A percentile compares a stretch with the other conserved stretches of the same genome.
phyloP scores from a whole-genome alignment of 208 protist genomes.

The Trypanosoma congolense region DNA sequence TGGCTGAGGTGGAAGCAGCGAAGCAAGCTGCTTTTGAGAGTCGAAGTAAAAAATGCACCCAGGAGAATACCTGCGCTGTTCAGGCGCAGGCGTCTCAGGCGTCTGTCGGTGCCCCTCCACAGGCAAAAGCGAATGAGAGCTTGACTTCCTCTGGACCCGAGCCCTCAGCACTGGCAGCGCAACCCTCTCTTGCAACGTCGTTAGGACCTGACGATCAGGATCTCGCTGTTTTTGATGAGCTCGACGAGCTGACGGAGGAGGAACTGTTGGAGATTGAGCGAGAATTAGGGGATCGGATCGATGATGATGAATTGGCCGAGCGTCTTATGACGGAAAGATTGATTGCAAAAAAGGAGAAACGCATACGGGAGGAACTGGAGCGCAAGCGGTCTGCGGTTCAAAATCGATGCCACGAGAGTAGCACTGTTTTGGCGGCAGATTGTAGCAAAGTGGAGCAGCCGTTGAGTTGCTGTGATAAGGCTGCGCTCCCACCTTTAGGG shows the following conservation, averaged over 20 bases:
- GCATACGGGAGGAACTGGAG: slow-evolving; percentile 41
- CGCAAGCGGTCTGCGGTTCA: not conserved
- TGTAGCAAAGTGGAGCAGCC: not conserved
- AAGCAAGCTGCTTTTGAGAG: slow-evolving; percentile 4
- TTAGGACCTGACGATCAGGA: slow-evolving; percentile 14
- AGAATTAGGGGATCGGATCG: slow-evolving; percentile 58
- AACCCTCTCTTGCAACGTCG: no score
- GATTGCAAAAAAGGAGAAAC: slow-evolving; percentile 80
- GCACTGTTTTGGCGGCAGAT: not conserved
- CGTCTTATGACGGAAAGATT: slow-evolving; percentile 71
- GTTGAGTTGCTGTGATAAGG: no score
- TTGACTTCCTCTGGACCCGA: not conserved
- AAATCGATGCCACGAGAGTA: not conserved
- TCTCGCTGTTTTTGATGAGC: slow-evolving; percentile 63
- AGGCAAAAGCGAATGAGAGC: not conserved
- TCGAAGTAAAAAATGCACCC: not conserved
- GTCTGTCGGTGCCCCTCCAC: not conserved
- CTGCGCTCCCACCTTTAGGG: not conserved
- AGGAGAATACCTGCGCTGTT: not conserved
- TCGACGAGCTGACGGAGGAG: slow-evolving; percentile 75
- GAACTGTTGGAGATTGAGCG: slow-evolving; percentile 73
- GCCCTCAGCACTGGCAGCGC: not conserved
- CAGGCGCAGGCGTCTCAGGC: not conserved
- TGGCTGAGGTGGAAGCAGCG: slow-evolving; percentile 35
- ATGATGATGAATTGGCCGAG: slow-evolving; percentile 71